Evolutionary conservation across 192 early-diverging fungal species (phyloP).

Genomic region (Coemansia sp.): DNA sequence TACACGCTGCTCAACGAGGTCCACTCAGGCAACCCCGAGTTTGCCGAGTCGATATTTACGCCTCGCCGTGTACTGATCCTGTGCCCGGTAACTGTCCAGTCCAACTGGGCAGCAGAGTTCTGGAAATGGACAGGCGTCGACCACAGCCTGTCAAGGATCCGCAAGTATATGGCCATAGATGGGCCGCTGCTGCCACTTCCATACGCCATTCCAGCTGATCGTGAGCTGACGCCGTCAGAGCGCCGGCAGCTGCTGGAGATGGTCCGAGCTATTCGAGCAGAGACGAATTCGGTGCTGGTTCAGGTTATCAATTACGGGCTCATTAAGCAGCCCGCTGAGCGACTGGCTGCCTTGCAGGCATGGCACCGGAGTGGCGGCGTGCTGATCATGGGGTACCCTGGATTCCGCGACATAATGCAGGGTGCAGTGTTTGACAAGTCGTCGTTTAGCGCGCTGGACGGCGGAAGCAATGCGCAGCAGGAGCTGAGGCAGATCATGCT

Average conservation of each 20-base stretch:
- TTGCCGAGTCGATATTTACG: constrained; percentile 57
- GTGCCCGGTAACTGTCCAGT: constrained; percentile 64
- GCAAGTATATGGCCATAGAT: constrained; percentile 11
- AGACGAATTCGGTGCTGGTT: constrained; percentile 24
- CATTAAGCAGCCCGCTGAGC: constrained; percentile 1
- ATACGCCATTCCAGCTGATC: not conserved
- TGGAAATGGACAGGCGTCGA: constrained; percentile 59
- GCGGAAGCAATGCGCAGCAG: not conserved
- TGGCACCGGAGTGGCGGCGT: constrained; percentile 70
- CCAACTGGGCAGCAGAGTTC: constrained; percentile 77
- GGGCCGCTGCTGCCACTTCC: constrained; percentile 19
- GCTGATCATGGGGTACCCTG: constrained; percentile 64
- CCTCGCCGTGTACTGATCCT: constrained; percentile 66
- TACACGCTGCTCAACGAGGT: constrained; percentile 67
- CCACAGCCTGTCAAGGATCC: constrained; percentile 1
- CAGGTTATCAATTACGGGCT: constrained; percentile 54
- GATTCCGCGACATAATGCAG: constrained; percentile 55
- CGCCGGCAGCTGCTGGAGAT: constrained; percentile 4
- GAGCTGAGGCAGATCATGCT: constrained; percentile 44
- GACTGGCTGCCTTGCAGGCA: constrained; percentile 35
- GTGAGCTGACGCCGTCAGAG: not conserved
- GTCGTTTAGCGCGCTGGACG: not conserved
- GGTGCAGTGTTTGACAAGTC: not conserved
- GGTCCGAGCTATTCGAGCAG: constrained; percentile 6
- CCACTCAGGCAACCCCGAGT: constrained; percentile 42